These are phyloP conservation scores for Colletotrichum musicola DNA, from an alignment of 2,329 filamentous ascomycete species.

Conservation along the genomic window DNA sequence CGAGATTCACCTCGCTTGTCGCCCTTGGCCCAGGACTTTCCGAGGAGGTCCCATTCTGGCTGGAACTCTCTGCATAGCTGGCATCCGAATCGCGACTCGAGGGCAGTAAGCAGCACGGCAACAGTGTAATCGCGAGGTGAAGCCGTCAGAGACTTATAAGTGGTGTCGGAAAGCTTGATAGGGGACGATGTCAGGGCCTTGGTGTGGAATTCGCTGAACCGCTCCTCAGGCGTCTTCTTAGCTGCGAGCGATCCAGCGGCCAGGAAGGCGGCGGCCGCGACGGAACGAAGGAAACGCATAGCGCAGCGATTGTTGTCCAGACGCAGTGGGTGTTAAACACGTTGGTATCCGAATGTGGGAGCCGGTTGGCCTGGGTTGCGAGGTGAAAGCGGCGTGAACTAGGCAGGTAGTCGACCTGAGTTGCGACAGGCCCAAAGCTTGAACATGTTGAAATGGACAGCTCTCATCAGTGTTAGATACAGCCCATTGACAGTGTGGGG, in stretches of 20 bases:
- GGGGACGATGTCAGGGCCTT: constrained; percentile 75
- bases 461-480: constrained; percentile 18
- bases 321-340: constrained; percentile 7
- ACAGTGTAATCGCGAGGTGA: constrained; percentile 86
- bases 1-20: constrained; percentile 80
- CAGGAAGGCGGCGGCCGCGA: constrained; percentile 74
- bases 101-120: constrained; percentile 86
- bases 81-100: constrained; percentile 87
- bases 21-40: constrained; percentile 87
- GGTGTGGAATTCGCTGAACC: constrained; percentile 78
- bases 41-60: constrained; percentile 91
- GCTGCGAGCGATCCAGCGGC: constrained; percentile 71
- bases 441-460: constrained; percentile 22
- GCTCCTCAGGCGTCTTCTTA: constrained; percentile 73
- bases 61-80: constrained; percentile 90
- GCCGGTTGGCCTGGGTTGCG: constrained; percentile 34
- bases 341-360: not conserved
- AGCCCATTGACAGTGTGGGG: not conserved
- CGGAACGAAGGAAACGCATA: constrained; percentile 77
- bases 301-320: constrained; percentile 47
- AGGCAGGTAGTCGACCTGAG: not conserved
- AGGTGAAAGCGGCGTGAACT: constrained; percentile 36
- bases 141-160: constrained; percentile 81
- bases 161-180: constrained; percentile 81
- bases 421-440: too few relatives aligned